Conservation (phyloP, 345 rosid genomes). For the Mallotus nudiflorus region DNA sequence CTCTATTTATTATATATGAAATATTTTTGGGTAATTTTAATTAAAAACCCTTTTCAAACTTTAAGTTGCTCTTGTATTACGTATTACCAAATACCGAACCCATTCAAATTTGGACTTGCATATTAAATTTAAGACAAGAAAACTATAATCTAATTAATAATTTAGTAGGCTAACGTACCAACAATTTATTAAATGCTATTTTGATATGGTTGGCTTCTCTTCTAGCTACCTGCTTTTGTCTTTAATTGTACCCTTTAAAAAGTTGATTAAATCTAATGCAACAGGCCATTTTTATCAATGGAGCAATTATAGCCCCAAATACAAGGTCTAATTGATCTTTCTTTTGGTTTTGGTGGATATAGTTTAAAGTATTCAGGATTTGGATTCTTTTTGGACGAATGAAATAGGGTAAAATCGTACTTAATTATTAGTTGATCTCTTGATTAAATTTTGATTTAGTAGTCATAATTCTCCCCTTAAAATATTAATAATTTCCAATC, state of each 20-base stretch:
- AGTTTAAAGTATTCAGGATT: too few species aligned
- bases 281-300: neutral
- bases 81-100: conserved; percentile 35
- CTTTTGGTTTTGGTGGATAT: too few species aligned
- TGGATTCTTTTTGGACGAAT: too few species aligned
- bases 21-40: neutral
- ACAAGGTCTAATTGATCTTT: too few species aligned
- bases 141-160: neutral
- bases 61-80: conserved; percentile 17
- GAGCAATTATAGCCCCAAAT: neutral
- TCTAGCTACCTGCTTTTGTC: conserved; percentile 11
- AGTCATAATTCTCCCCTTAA: too few species aligned
- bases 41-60: neutral
- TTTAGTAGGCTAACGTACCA: neutral
- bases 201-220: neutral
- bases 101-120: conserved; percentile 28
- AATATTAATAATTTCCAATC: too few species aligned
- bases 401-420: too few species aligned
- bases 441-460: too few species aligned
- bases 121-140: neutral
- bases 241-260: neutral
- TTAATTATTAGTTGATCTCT: too few species aligned
- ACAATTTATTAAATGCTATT: neutral
- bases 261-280: neutral
- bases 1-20: too few species aligned